A percentile compares a stretch with the other conserved stretches of the same genome.
Evolutionary conservation across 73 alveolate genomes (phyloP).

Genomic region (Symbiodinium pilosum): DNA sequence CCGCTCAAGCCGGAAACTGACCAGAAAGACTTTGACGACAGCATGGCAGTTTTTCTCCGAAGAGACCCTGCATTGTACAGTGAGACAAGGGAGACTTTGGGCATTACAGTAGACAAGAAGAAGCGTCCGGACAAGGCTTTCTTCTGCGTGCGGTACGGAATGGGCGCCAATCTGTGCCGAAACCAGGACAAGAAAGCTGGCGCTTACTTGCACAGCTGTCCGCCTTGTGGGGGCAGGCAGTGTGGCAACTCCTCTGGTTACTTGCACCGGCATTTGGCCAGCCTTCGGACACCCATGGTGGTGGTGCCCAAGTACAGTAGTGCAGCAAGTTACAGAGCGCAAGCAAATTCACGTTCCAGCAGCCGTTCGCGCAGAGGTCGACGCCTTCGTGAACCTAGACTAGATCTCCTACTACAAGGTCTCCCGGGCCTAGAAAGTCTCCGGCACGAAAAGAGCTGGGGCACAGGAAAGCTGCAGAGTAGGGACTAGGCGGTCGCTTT

Average conservation of each 20-base stretch:
- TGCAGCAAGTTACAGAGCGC: not conserved
- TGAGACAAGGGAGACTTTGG: not conserved
- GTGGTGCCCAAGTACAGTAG: not conserved
- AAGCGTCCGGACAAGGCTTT: not conserved
- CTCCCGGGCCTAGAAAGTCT: not conserved
- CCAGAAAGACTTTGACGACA: not conserved
- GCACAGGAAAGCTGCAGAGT: not conserved
- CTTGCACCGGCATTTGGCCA: not conserved
- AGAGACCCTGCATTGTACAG: not conserved
- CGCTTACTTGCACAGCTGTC: not conserved
- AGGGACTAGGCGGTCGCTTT: conserved; percentile 17
- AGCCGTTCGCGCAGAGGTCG: conserved; percentile 1
- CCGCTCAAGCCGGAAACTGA: not conserved
- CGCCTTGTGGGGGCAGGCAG: not conserved
- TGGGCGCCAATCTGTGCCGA: not conserved
- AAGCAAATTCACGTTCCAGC: not conserved
- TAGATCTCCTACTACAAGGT: not conserved
- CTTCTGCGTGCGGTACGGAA: not conserved
- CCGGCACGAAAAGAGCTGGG: not conserved
- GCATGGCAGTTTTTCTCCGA: not conserved
- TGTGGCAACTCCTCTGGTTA: not conserved
- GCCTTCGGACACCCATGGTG: not conserved
- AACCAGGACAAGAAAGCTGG: conserved; percentile 5
- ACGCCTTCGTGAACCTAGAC: not conserved
- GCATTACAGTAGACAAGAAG: not conserved